Evolutionary conservation across 495 filamentous ascomycete genomes (phyloP), one percentile per base, ranked within the genome.

Genomic region (Neurospora sp.): DNA sequence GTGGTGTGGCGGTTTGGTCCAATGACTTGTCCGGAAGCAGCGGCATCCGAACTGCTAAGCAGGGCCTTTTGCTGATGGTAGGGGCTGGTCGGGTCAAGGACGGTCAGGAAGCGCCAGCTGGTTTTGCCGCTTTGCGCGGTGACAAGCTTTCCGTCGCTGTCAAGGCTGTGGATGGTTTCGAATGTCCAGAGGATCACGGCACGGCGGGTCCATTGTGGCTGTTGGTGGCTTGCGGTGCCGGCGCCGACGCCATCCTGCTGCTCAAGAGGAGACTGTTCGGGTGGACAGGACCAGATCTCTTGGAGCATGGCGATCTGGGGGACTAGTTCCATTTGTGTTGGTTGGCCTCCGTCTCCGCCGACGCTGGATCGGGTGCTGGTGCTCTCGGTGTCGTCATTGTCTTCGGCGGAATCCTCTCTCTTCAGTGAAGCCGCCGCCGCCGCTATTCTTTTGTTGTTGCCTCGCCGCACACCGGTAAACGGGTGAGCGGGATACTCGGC

Each of bases 291-390:
- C 79, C 77, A 86, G 42, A 86, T 79, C 77, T 86, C 85, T 72
- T 86, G 85, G 75, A 85, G 80, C 84, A 86, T 86, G 74, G 83
- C 82, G 14, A 85, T 85, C 76, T 80, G 77, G 31, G 80, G 77
- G 22, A 86, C 74, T 18, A 86, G 77, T 35, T 85, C 83, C 75
- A 83, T 85, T 35, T 82, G 83, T 14, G 83, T 83, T 41, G 71
- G 79, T 72, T 71, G 74, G 39, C 39, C 75, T n/a, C 39, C 53
- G 6, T 65, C 38, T 31, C 69, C 20, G 31, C 46, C 44, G 20
- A 70, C 40, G 20, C 53, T 74, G n/a, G 69, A 38, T 16, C 41
- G 69, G 18, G 73, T 74, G n/a, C 76, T 68, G 20, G 75, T 61
- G 39, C 41, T 70, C 4, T 70, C 72, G 20, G 9, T 70, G 59